Evolutionary conservation across 495 filamentous ascomycete genomes (phyloP).

Genomic region (Sabuloglossum arenarium): DNA sequence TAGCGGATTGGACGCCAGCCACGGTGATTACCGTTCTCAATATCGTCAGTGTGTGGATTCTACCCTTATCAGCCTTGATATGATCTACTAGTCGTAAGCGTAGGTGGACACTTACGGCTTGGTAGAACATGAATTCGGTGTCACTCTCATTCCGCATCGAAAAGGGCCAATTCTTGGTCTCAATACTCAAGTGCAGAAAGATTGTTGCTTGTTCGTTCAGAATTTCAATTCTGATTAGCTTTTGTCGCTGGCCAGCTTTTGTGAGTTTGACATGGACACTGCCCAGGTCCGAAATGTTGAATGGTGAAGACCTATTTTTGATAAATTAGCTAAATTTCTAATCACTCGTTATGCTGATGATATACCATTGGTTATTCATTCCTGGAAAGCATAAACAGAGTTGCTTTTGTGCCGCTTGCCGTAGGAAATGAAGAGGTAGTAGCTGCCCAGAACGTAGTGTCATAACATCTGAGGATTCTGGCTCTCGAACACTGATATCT

Average conservation of each 20-base stretch:
- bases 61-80: slow-evolving; percentile 4
- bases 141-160: slow-evolving; percentile 97
- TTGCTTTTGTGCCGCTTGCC: slow-evolving; percentile 60
- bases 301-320: slow-evolving; percentile 46
- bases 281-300: slow-evolving; percentile 88
- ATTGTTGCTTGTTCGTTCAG: slow-evolving; percentile 82
- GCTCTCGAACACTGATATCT: slow-evolving; percentile 73
- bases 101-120: slow-evolving; percentile 24
- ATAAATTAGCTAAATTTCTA: neutral
- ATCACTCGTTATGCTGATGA: neutral
- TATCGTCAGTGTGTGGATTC: slow-evolving; percentile 57
- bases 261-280: slow-evolving; percentile 85
- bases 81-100: neutral
- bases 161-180: slow-evolving; percentile 91
- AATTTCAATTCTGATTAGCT: slow-evolving; percentile 69
- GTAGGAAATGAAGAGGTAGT: slow-evolving; percentile 69
- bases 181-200: slow-evolving; percentile 75
- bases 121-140: slow-evolving; percentile 85
- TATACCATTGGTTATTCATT: slow-evolving; percentile 75
- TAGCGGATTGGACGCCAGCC: slow-evolving; percentile 84
- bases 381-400: slow-evolving; percentile 85
- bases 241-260: slow-evolving; percentile 71
- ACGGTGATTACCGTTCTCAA: slow-evolving; percentile 53
- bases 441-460: slow-evolving; percentile 54
- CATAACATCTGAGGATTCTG: slow-evolving; percentile 64